These are phyloP conservation scores for Aciculosporium take DNA, from an alignment of 2,329 filamentous ascomycete genomes.

Conservation along the genomic window DNA sequence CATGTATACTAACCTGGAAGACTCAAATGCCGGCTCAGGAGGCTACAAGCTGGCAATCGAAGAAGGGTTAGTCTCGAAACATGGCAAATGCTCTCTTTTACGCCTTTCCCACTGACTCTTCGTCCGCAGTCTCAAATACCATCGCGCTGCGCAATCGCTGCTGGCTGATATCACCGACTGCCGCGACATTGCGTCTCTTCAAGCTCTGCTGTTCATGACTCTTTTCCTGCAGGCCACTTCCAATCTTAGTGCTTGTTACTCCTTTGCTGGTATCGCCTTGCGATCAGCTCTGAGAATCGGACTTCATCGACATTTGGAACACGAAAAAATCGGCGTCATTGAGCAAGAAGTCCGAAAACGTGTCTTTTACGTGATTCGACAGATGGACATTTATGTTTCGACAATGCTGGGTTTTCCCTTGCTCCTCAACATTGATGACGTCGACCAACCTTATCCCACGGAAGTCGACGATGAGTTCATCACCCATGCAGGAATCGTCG, in stretches of 20 bases:
- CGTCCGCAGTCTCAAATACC: constrained; percentile 52
- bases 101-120: constrained; percentile 11
- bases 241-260: constrained; percentile 66
- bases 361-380: constrained; percentile 53
- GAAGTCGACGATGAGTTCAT: constrained; percentile 57
- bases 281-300: constrained; percentile 65
- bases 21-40: constrained; percentile 31
- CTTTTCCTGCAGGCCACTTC: constrained; percentile 69
- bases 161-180: constrained; percentile 54
- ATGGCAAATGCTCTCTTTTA: background rate
- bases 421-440: constrained; percentile 47
- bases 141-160: constrained; percentile 50
- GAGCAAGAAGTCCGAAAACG: constrained; percentile 50
- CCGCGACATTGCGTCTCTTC: constrained; percentile 58
- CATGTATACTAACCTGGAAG: constrained; percentile 50
- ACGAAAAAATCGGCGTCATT: constrained; percentile 46
- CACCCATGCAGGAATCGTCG: constrained; percentile 40
- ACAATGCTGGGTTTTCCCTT: constrained; percentile 53
- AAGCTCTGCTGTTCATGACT: constrained; percentile 66
- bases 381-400: constrained; percentile 58
- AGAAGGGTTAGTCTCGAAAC: constrained; percentile 34
- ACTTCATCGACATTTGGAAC: constrained; percentile 57
- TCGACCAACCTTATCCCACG: constrained; percentile 50
- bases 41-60: constrained; percentile 38
- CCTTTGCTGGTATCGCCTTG: constrained; percentile 64